phyloP scores from a whole-genome alignment of 345 rosid species.

The Stellera chamaejasme region DNA sequence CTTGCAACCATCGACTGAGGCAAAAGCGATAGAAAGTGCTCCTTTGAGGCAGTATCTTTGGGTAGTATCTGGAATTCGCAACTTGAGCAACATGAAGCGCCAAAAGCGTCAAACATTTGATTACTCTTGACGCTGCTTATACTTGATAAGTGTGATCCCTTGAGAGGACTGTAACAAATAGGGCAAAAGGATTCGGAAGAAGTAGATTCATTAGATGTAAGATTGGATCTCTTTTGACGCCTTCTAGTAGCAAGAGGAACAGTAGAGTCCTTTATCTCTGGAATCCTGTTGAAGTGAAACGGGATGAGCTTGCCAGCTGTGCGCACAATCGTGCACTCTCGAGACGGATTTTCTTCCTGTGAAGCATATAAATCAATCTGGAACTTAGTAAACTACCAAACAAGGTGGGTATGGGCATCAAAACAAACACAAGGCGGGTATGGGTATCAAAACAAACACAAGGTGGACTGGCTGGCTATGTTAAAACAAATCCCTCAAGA shows the following conservation, averaged over 20 bases:
- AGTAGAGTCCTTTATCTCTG: constrained; percentile 50
- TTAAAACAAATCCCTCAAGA: too few relatives aligned
- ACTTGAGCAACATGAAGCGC: constrained; percentile 65
- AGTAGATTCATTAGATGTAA: constrained; percentile 48
- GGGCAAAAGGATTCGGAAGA: constrained; percentile 76
- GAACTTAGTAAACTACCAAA: neutral
- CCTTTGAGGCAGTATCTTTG: constrained; percentile 42
- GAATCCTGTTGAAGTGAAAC: constrained; percentile 75
- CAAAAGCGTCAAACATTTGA: constrained; percentile 25
- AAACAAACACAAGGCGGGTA: neutral
- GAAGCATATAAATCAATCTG: constrained; percentile 12
- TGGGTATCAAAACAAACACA: constrained; percentile 6
- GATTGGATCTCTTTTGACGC: constrained; percentile 65
- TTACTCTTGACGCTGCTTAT: constrained; percentile 13
- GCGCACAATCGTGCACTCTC: constrained; percentile 78
- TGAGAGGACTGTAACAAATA: constrained; percentile 65
- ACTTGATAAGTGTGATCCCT: constrained; percentile 28
- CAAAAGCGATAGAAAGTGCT: constrained; percentile 43
- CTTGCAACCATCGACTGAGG: constrained; percentile 46
- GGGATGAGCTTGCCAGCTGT: constrained; percentile 95
- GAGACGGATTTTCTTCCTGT: constrained; percentile 88
- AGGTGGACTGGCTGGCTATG: neutral
- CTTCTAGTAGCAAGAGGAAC: constrained; percentile 77
- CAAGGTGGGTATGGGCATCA: constrained; percentile 1
- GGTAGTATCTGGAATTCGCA: constrained; percentile 88